Percentiles rank a stretch among this genome's conserved stretches.
These are phyloP conservation scores for Leccinum arenicola DNA, from an alignment of 768 basidiomycete species.

Conservation along the genomic window DNA sequence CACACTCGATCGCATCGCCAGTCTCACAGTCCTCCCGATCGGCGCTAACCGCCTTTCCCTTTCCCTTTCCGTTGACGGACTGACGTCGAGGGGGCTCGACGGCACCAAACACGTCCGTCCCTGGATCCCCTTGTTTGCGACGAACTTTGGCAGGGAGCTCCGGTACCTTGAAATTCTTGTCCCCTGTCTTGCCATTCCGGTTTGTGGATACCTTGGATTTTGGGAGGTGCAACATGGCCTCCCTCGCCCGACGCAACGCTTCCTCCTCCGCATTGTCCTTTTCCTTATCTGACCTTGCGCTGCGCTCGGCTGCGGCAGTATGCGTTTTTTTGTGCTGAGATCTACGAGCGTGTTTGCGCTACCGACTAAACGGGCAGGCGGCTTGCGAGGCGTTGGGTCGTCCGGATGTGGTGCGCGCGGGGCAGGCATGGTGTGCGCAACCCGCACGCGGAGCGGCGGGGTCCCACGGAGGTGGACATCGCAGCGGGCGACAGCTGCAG, in stretches of 20 bases:
- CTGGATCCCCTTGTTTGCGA: constrained; percentile 16
- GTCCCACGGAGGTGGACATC: constrained; percentile 22
- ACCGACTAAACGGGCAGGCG: constrained; percentile 39
- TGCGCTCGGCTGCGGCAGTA: constrained; percentile 12
- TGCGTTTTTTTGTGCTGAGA: constrained; percentile 23
- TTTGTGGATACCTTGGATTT: constrained; percentile 16
- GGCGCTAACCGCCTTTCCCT: constrained; percentile 32
- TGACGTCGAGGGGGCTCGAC: constrained; percentile 6
- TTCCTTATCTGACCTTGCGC: constrained; percentile 4
- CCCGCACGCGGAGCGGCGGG: constrained; percentile 40
- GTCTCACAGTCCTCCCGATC: constrained; percentile 25
- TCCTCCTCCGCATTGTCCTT: constrained; percentile 27
- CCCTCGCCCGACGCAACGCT: constrained; percentile 32
- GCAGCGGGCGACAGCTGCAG: constrained; percentile 11
- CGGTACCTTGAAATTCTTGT: constrained; percentile 48
- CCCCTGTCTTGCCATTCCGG: constrained; percentile 8
- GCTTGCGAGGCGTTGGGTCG: constrained; percentile 74
- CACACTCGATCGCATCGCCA: constrained; percentile 43
- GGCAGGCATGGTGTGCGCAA: constrained; percentile 53
- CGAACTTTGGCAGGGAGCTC: constrained; percentile 34
- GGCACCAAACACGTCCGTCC: constrained; percentile 32
- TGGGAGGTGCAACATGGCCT: constrained; percentile 40
- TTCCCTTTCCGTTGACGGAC: constrained; percentile 34
- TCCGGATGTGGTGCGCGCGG: constrained; percentile 60
- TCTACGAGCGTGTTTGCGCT: constrained; percentile 8